Percentiles rank a stretch among this genome's conserved stretches.
Evolutionary conservation across 2,329 filamentous ascomycete genomes (phyloP).

Genomic region (Beauveria scarabaeidicola): DNA sequence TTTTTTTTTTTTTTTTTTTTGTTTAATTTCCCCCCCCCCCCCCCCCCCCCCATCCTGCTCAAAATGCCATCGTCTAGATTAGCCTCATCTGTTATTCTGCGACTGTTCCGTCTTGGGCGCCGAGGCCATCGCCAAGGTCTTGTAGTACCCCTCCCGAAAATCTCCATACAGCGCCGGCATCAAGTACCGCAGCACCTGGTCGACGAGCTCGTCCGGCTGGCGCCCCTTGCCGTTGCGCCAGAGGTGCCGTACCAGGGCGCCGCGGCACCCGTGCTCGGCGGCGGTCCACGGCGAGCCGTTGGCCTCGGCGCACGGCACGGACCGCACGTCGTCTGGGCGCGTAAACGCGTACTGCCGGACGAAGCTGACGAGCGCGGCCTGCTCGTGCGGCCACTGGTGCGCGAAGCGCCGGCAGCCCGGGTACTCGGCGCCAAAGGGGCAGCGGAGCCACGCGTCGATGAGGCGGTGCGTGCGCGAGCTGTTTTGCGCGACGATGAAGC

Average conservation of each 20-base stretch:
- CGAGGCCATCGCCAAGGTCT: neutral
- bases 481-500: constrained; percentile 33
- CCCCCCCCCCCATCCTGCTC: too few relatives aligned
- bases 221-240: neutral
- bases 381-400: constrained; percentile 2
- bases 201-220: neutral
- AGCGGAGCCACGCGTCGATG: constrained; percentile 9
- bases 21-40: too few relatives aligned
- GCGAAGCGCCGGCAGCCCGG: neutral
- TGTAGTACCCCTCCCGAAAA: neutral
- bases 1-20: too few relatives aligned
- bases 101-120: neutral
- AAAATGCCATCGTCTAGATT: neutral
- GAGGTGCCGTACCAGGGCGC: neutral
- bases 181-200: neutral
- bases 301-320: constrained; percentile 3
- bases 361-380: constrained; percentile 3
- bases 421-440: neutral
- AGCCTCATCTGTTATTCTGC: neutral
- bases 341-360: neutral
- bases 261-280: neutral
- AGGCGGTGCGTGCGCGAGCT: constrained; percentile 13
- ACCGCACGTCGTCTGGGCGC: neutral
- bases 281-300: constrained; percentile 1
- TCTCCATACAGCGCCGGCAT: neutral